Percentiles rank a stretch among this genome's conserved stretches.
These are phyloP conservation scores for Penicillium steckii DNA, from an alignment of 495 filamentous ascomycete species.

Conservation along the genomic window DNA sequence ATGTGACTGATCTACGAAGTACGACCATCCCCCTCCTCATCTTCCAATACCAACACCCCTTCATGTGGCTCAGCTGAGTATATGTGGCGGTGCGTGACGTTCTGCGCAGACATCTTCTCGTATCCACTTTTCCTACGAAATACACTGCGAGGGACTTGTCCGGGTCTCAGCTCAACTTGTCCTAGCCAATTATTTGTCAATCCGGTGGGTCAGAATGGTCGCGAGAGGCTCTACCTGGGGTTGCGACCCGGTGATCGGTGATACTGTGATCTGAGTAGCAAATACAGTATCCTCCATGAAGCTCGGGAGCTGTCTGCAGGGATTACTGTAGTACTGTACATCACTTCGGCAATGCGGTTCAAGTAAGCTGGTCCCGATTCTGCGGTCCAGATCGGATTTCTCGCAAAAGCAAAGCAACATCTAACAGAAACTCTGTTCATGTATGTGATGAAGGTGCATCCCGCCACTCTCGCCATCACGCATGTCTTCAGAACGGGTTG, in stretches of 20 bases:
- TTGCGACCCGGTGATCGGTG: constrained; percentile 5
- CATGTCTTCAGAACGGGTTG: constrained; percentile 3
- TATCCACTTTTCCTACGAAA: not conserved
- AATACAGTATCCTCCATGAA: not conserved
- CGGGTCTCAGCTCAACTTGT: not conserved
- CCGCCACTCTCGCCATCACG: constrained; percentile 22
- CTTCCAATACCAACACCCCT: not conserved
- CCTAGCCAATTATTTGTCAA: constrained; percentile 17
- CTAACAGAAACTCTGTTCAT: constrained; percentile 2
- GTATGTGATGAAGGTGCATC: constrained; percentile 20
- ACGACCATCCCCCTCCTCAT: not conserved
- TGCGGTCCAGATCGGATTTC: constrained; percentile 25
- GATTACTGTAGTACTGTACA: constrained; percentile 1
- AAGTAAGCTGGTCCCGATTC: constrained; percentile 14
- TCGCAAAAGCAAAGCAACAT: not conserved
- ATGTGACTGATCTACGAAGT: constrained; percentile 17
- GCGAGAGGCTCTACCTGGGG: not conserved
- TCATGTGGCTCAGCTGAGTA: constrained; percentile 19
- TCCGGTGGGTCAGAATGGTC: not conserved
- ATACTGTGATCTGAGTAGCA: constrained; percentile 2
- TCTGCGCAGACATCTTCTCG: constrained; percentile 1
- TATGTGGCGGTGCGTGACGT: constrained; percentile 22
- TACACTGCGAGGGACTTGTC: not conserved
- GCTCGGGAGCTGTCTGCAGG: constrained; percentile 10
- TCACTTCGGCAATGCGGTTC: too few relatives aligned